Conservation (phyloP, 257 asterid genomes). For the Solanum rostratum region DNA sequence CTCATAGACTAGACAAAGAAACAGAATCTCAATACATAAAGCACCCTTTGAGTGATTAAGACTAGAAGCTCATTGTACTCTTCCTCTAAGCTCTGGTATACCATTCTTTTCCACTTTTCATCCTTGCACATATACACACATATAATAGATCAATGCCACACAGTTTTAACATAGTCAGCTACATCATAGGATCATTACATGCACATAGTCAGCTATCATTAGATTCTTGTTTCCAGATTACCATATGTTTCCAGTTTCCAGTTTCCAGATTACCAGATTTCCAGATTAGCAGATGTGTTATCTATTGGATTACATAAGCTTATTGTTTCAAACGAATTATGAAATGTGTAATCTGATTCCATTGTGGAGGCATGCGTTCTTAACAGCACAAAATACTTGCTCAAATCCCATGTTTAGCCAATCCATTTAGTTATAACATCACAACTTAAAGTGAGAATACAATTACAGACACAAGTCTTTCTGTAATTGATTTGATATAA, state of each 20-base stretch:
- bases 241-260: no score
- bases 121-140: background rate
- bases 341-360: background rate
- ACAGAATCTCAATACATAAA: background rate
- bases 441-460: background rate
- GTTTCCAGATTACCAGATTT: no score
- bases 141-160: background rate
- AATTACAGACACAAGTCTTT: background rate
- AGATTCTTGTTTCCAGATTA: no score
- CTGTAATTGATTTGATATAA: background rate
- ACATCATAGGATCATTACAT: background rate
- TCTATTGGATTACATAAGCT: background rate
- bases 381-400: background rate
- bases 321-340: background rate
- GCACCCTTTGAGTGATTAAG: background rate
- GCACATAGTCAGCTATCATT: no score
- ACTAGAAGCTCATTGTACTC: background rate
- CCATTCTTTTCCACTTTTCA: background rate
- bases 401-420: background rate
- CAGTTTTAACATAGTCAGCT: background rate
- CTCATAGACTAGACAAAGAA: background rate
- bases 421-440: background rate
- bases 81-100: background rate
- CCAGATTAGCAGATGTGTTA: background rate
- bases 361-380: background rate